These are phyloP conservation scores for Fusarium burgessii DNA, from an alignment of 2,329 filamentous ascomycete species.

Conservation along the genomic window DNA sequence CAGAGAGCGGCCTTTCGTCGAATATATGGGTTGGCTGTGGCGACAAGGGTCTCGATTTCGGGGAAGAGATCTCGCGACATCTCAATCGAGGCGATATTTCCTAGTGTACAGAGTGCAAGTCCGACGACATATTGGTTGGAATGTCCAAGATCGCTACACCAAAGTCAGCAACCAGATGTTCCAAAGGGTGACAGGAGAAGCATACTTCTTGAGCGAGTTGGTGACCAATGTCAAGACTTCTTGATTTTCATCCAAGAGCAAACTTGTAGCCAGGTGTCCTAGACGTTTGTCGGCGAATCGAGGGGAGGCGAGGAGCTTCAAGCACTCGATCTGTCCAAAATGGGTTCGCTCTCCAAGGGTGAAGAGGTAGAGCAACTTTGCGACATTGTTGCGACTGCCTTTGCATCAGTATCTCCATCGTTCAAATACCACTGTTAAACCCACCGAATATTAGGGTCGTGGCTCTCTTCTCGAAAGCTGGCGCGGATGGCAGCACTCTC, in stretches of 20 bases:
- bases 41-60: slow-evolving; percentile 91
- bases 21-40: slow-evolving; percentile 98
- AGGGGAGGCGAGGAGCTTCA: slow-evolving; percentile 95
- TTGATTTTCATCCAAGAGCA: slow-evolving; percentile 97
- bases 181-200: slow-evolving; percentile 5
- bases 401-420: slow-evolving; percentile 30
- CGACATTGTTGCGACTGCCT: slow-evolving; percentile 94
- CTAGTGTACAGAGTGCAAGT: slow-evolving; percentile 93
- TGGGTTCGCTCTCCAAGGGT: slow-evolving; percentile 97
- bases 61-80: slow-evolving; percentile 98
- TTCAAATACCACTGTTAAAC: slow-evolving; percentile 42
- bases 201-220: slow-evolving; percentile 96
- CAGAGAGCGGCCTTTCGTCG: slow-evolving; percentile 97
- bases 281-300: slow-evolving; percentile 98
- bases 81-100: slow-evolving; percentile 97
- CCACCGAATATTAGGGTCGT: slow-evolving; percentile 90
- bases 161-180: slow-evolving; percentile 31
- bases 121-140: slow-evolving; percentile 99
- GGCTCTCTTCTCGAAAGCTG: slow-evolving; percentile 97
- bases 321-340: slow-evolving; percentile 98
- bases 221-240: slow-evolving; percentile 97
- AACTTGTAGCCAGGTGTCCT: slow-evolving; percentile 95
- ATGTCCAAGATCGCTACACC: slow-evolving; percentile 86
- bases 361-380: slow-evolving; percentile 97
- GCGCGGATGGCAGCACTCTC: slow-evolving; percentile 98